Conservation (phyloP, 495 filamentous ascomycete species). For the Chaetomidium leptoderma region DNA sequence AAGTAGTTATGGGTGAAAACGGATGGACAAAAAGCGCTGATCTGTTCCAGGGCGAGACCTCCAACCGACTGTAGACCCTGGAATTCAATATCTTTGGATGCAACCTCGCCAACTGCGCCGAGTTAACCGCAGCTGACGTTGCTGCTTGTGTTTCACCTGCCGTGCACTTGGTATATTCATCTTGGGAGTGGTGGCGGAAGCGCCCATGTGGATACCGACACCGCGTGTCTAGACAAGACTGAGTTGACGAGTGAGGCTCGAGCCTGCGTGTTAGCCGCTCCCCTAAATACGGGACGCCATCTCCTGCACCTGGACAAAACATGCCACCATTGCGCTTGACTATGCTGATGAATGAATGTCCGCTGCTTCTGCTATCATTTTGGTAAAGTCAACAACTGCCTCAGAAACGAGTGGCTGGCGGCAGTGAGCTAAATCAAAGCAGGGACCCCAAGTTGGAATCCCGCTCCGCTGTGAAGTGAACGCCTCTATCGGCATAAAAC, state of each 20-base stretch:
- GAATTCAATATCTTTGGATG: not conserved
- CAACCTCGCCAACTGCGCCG: not conserved
- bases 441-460: not conserved
- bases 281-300: not conserved
- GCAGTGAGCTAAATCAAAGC: constrained; percentile 4
- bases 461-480: constrained; percentile 13
- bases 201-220: not conserved
- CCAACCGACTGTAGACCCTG: not conserved
- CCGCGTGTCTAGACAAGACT: not conserved
- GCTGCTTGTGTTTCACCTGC: not conserved
- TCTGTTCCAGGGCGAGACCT: not conserved
- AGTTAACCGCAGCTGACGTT: not conserved
- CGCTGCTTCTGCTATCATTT: not conserved
- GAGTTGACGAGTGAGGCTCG: not conserved
- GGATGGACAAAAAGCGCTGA: not conserved
- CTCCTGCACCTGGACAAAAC: not conserved
- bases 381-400: constrained; percentile 10
- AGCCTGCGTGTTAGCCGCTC: not conserved
- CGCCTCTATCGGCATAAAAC: not conserved
- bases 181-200: not conserved
- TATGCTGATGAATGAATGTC: constrained; percentile 3
- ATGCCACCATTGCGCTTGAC: not conserved
- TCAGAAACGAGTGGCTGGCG: constrained; percentile 19
- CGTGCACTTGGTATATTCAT: not conserved
- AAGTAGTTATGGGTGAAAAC: not conserved